These are phyloP conservation scores for Jaltomata sinuosa DNA, from an alignment of 257 asterid species.

Conservation along the genomic window DNA sequence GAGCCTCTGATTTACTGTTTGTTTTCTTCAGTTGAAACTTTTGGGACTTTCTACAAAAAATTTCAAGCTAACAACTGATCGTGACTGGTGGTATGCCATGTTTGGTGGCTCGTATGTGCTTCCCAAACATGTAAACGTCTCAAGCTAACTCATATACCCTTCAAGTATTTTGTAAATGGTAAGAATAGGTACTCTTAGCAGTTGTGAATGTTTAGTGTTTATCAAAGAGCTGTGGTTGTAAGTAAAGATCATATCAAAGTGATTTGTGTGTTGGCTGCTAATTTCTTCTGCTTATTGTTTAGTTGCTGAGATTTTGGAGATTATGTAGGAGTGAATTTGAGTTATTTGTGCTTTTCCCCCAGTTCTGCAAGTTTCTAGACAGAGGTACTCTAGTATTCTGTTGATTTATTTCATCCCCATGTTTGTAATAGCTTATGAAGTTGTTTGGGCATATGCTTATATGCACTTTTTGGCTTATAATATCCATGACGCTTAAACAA, in stretches of 20 bases:
- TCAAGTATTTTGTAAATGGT: constrained; percentile 10
- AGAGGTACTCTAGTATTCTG: neutral
- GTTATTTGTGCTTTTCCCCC: neutral
- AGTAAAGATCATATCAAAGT: neutral
- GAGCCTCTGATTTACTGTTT: neutral
- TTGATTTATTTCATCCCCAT: neutral
- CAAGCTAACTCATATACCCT: constrained; percentile 4
- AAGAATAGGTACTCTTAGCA: neutral
- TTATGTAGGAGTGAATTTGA: neutral
- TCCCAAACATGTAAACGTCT: constrained; percentile 9
- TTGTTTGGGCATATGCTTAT: neutral
- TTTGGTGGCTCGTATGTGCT: constrained; percentile 10
- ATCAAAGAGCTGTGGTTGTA: neutral
- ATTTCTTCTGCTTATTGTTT: neutral
- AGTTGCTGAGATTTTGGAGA: neutral
- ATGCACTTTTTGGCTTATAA: neutral
- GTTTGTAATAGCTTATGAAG: neutral
- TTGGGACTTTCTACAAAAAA: neutral
- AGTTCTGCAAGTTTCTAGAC: neutral
- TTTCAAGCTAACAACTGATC: neutral
- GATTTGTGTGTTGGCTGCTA: neutral
- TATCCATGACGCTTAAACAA: neutral
- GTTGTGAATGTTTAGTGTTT: neutral
- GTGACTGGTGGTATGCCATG: neutral
- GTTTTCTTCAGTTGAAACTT: neutral